Evolutionary conservation across 2,329 filamentous ascomycete genomes (phyloP).

Genomic region (Dothistroma septosporum): DNA sequence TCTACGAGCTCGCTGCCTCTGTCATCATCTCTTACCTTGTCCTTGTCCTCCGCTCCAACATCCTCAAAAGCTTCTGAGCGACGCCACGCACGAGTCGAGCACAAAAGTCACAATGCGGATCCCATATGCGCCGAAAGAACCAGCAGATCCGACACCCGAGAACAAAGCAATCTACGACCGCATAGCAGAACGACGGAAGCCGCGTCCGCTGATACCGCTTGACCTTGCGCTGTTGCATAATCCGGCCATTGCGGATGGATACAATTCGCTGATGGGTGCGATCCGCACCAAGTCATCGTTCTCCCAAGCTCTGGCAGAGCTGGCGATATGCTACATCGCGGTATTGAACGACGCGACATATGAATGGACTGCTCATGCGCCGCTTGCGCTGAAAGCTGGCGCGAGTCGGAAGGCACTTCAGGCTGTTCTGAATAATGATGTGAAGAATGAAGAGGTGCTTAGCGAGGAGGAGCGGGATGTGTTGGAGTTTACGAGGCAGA

Average conservation of each 20-base stretch:
- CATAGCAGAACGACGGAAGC: constrained; percentile 61
- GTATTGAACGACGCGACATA: constrained; percentile 36
- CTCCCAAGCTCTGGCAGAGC: constrained; percentile 30
- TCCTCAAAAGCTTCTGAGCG: neutral
- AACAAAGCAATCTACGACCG: constrained; percentile 55
- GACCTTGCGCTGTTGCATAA: constrained; percentile 73
- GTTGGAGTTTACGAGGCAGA: constrained; percentile 34
- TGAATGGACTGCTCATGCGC: constrained; percentile 36
- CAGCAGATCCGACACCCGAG: constrained; percentile 48
- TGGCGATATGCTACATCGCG: constrained; percentile 37
- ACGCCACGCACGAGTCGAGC: neutral
- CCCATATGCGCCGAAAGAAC: constrained; percentile 59
- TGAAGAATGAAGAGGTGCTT: constrained; percentile 20
- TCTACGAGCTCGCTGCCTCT: neutral
- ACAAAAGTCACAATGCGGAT: constrained; percentile 54
- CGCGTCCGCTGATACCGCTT: constrained; percentile 68
- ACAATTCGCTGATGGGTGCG: constrained; percentile 63
- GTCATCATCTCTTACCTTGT: neutral
- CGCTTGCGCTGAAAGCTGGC: constrained; percentile 33
- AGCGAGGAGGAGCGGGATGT: constrained; percentile 33
- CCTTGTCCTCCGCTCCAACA: neutral
- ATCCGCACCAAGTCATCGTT: constrained; percentile 36
- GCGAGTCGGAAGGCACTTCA: constrained; percentile 24
- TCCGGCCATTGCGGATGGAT: constrained; percentile 69
- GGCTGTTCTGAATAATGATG: constrained; percentile 25